phyloP scores from a whole-genome alignment of 257 asterid genomes.

The Rhazya stricta region DNA sequence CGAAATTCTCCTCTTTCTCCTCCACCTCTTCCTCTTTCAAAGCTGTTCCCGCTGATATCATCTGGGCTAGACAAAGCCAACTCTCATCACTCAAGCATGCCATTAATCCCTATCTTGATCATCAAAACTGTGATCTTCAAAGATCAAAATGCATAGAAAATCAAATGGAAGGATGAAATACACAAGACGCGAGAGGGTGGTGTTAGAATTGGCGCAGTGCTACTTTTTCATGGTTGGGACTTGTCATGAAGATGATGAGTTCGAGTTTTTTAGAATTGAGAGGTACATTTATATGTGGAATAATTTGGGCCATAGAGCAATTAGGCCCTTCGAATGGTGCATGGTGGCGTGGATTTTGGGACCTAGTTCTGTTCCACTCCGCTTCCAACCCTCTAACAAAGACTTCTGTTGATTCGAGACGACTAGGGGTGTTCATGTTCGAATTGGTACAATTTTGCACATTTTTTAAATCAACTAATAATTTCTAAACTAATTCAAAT shows the following conservation, averaged over 20 bases:
- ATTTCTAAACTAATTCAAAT: too few relatives aligned
- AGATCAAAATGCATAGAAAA: background rate
- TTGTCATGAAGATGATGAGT: background rate
- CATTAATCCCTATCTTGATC: constrained; percentile 14
- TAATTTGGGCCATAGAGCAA: constrained; percentile 11
- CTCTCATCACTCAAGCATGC: constrained; percentile 29
- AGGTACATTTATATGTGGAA: constrained; percentile 4
- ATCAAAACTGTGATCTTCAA: background rate
- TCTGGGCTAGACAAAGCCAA: constrained; percentile 24
- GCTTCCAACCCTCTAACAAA: too few relatives aligned
- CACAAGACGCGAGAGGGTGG: background rate
- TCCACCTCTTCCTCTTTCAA: constrained; percentile 6
- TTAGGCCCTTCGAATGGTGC: background rate
- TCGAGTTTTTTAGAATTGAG: background rate
- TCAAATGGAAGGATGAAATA: background rate
- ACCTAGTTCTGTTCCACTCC: background rate
- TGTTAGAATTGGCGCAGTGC: background rate
- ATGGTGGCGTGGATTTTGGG: background rate
- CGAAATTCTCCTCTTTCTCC: constrained; percentile 9
- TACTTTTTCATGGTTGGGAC: background rate
- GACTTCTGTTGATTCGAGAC: too few relatives aligned
- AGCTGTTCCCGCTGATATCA: constrained; percentile 17
- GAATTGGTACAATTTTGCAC: too few relatives aligned
- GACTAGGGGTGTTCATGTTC: too few relatives aligned
- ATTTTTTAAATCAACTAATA: too few relatives aligned